phyloP scores from a whole-genome alignment of 2,329 filamentous ascomycete species.

The Diplodia intermedia region DNA sequence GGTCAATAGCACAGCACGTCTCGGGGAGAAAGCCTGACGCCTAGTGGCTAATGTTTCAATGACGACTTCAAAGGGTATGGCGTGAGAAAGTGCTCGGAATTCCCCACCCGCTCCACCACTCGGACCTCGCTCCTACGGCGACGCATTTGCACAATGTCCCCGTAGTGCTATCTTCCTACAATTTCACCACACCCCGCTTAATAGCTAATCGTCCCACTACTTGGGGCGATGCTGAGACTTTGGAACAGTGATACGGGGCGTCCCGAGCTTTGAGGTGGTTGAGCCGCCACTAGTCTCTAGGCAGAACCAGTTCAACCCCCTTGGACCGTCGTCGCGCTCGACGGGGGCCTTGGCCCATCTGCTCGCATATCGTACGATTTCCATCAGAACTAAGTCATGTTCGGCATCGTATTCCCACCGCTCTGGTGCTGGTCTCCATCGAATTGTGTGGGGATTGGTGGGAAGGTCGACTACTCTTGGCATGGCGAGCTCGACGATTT shows the following conservation, averaged over 20 bases:
- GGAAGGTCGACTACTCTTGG: neutral
- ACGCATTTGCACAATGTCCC: neutral
- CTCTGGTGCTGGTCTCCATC: neutral
- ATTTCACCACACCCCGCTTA: neutral
- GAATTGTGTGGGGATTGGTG: constrained; percentile 13
- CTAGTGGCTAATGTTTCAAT: constrained; percentile 2
- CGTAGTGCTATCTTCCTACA: neutral
- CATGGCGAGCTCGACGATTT: neutral
- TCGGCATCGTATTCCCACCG: neutral
- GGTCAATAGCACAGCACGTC: neutral
- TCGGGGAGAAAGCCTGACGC: neutral
- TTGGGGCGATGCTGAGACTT: neutral
- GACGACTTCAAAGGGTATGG: neutral
- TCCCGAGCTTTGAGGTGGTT: constrained; percentile 1
- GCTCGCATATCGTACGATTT: neutral
- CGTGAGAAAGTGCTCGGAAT: neutral
- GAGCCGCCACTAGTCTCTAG: neutral
- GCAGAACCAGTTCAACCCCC: neutral
- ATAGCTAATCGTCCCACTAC: neutral
- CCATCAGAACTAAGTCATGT: neutral
- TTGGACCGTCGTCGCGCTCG: neutral
- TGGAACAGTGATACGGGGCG: neutral
- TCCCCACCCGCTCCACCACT: neutral
- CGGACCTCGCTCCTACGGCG: neutral
- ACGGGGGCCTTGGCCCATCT: neutral